Base-by-base conservation (phyloP, 1,139 yeast species). In the Candida mesenterica region DNA sequence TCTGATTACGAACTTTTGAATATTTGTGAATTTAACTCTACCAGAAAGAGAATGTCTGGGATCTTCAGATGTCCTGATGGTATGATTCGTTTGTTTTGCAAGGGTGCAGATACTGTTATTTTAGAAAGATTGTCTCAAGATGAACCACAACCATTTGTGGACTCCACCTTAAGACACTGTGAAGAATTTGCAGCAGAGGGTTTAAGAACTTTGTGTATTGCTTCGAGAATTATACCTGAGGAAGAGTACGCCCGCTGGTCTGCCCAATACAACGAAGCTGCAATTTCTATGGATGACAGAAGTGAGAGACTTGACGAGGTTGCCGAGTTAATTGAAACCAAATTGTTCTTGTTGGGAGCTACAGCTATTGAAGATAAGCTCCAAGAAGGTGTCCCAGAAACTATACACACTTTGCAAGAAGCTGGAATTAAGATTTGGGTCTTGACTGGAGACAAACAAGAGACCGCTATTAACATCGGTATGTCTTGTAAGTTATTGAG, bases 371-470 rank as follows among this genome's bases (percentile, higher is more conserved):
- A 94, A 58, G 99, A 94, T 58, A 90, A 92, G 54, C 70, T 94
- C 37, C 99, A 94, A 63, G 98, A 92, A 41, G 98, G 97, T 25
- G 99, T 94, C 10, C 97, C 98, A 2, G 98, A 94, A 48, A 89
- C 98, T 1, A 94, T 94, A 41, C 92, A 87, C 45, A 86, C 95
- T 3, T 70, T 94, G 40, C 98, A 92, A 58, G 87, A 85, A 39
- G 99, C 99, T 0, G 97, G 97, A 12, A 89, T 94, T 48, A 92
- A 89, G 57, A 77, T 94, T 15, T 94, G 98, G 99, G 97, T 94
- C 22, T 70, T 94, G 39, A 94, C 99, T 7, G 99, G 99, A 49
- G 99, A 94, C 57, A 77, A 96, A 55, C 98, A 92, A 58, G 99
- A 94, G 61, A 94, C 99, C n/a, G 99, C 98, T 1, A 86, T 94